Evolutionary conservation across 768 basidiomycete genomes (phyloP), one percentile per base, ranked within the genome.

Genomic region (Lactifluus echinatus): DNA sequence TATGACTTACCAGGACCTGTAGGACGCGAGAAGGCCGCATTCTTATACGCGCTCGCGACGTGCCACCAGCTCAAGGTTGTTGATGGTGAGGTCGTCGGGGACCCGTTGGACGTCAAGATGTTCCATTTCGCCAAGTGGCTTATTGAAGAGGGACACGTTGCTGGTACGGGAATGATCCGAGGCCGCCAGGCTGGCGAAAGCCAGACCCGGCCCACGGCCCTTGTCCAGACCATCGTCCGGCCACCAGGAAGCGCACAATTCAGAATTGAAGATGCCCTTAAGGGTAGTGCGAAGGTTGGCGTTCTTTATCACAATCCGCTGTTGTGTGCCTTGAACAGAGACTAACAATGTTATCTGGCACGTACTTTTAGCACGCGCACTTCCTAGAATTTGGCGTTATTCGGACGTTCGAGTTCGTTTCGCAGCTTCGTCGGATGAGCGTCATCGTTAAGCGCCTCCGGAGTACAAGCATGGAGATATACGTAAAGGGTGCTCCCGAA

Each of bases 401-500:
- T 44, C 79, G 94, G 40, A 90, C 88, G 3, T 99, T 95, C 65
- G 96, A 99, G 66, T 99, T 99, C 67, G 90, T 95, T 2, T 96
- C 95, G 8, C 77, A 88, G 4, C 76, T 98, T 21, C 81, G 96
- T 26, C 76, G 96, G 50, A 99, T 99, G 95, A 96, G 94, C 61
- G 96, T 99, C 26, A 83, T 99, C 51, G 95, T 97, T 65, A 99
- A 97, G 70, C 79, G 92, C 50, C 79, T 99, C 52, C 96, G 88
- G 70, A 94, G 94, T 63, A 82, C 72, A 52, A 92, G 89, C 69
- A 97, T 99, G 93, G 96, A 99, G 68, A 78, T 97, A 11, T 98
- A 98, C 67, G 93, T 94, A 65, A 99, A 99, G 68, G 96, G 96
- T n/a, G 96, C 96, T 2, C 96, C 96, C 0, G 96, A 99, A 71